A percentile compares a stretch with the other conserved stretches of the same genome.
phyloP scores from a whole-genome alignment of 768 basidiomycete genomes.

The Leccinum disarticulatum region DNA sequence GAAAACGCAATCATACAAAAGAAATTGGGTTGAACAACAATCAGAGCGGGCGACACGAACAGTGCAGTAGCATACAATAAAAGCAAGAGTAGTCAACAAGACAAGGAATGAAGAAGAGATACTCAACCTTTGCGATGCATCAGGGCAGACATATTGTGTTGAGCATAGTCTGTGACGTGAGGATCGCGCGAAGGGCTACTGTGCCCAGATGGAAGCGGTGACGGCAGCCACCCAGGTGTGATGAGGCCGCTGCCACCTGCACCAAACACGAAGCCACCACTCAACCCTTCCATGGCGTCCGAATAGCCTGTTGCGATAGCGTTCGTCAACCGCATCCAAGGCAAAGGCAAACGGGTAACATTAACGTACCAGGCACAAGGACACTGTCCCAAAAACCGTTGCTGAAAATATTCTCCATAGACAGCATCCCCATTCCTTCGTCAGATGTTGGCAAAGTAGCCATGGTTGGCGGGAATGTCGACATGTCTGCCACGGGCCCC shows the following conservation, averaged over 20 bases:
- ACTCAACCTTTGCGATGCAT: conserved; percentile 29
- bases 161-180: conserved; percentile 27
- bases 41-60: conserved; percentile 5
- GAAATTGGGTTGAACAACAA: conserved; percentile 1
- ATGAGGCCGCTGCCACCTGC: conserved; percentile 82
- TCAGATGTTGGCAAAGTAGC: conserved; percentile 47
- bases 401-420: conserved; percentile 82
- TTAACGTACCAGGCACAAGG: conserved; percentile 72
- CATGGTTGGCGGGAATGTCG: conserved; percentile 89
- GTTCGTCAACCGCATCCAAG: conserved; percentile 5
- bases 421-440: conserved; percentile 49
- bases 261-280: conserved; percentile 84
- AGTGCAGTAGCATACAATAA: conserved; percentile 2
- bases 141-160: conserved; percentile 26
- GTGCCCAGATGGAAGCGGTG: conserved; percentile 59
- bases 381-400: conserved; percentile 87
- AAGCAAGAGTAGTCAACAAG: conserved; percentile 4
- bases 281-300: conserved; percentile 77
- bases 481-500: conserved; percentile 80
- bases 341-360: neutral
- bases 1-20: conserved; percentile 16
- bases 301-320: conserved; percentile 56
- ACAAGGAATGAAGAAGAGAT: neutral
- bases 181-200: conserved; percentile 38
- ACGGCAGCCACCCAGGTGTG: conserved; percentile 64